These are phyloP conservation scores for Dillenia turbinata DNA, from an alignment of 164 flowering plant species.

Conservation along the genomic window DNA sequence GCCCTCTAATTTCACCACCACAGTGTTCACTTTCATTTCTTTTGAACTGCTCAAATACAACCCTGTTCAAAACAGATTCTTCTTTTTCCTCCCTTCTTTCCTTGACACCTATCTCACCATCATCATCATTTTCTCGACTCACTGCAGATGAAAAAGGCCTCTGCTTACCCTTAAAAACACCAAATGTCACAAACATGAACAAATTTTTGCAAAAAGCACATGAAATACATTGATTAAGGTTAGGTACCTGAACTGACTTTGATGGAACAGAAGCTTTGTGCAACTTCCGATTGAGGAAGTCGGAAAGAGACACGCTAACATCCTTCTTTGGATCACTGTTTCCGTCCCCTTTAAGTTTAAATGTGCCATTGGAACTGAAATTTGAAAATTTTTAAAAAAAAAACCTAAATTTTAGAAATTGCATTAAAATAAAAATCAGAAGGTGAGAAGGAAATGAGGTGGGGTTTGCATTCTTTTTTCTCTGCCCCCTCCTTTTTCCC, in stretches of 20 bases:
- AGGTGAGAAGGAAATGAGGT: no score
- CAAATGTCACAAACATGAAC: not conserved
- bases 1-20: constrained; percentile 8
- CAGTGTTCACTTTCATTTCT: constrained; percentile 13
- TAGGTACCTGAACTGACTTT: constrained; percentile 37
- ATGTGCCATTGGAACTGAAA: constrained; percentile 15
- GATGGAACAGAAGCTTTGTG: constrained; percentile 25
- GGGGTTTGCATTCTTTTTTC: no score
- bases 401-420: no score
- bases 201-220: not conserved
- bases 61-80: constrained; percentile 20
- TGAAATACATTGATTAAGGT: not conserved
- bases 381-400: no score
- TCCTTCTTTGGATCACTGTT: constrained; percentile 18
- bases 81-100: constrained; percentile 12
- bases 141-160: constrained; percentile 33
- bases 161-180: constrained; percentile 30
- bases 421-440: no score
- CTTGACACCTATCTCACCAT: constrained; percentile 11
- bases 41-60: constrained; percentile 47
- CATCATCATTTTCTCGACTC: constrained; percentile 3
- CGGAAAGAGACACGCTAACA: constrained; percentile 46
- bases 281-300: constrained; percentile 54
- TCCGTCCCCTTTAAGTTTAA: constrained; percentile 14
- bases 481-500: no score